Base-by-base conservation (phyloP, 1,284 basidiomycete species). In the Austropuccinia psidii region DNA sequence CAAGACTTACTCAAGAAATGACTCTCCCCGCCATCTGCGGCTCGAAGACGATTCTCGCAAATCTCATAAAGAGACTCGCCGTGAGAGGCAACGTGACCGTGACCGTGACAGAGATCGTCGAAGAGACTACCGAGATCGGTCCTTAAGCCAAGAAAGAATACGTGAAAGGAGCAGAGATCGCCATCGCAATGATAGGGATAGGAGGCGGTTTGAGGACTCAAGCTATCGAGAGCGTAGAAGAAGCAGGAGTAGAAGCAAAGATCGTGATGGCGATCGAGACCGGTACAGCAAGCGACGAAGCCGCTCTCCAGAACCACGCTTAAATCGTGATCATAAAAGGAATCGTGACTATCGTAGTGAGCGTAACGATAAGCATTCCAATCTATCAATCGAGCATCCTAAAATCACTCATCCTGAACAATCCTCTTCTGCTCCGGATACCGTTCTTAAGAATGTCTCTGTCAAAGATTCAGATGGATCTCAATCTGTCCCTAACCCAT, bases 211-310 rank as follows among this genome's bases (percentile, higher is more conserved):
- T 50, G 60, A 75, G 31, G 67, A 73, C 52, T 33, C 41, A 17
- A 54, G 49, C n/a, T 60, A 49, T 60, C 66, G 49, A 47, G 69
- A 76, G 17, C 47, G 45, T 50, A 69, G 74, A 49, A 61, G 29
- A 77, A 78, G 54, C 87, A 78, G 82, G 84, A 77, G 74, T 70
- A 69, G 74, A 75, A 66, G 65, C 75, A 65, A 79, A 78, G 75
- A 78, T 78, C 39, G 75, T 78, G 70, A 61, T 57, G 29, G 79
- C 77, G 75, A 78, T 78, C 39, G 75, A 78, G 70, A 61, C 52
- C 29, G 73, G 47, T 58, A 64, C 62, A 68, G n/a, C 41, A 52
- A 45, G 43, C 37, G 65, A 24, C 47, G 61, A 41, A 54, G 72
- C 69, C 33, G 60, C 43, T 67, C 60, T 33, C 54, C 57, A 13